A percentile compares a stretch with the other conserved stretches of the same genome.
phyloP scores from a whole-genome alignment of 352 stramenopile species.

The Phytophthora sp. region DNA sequence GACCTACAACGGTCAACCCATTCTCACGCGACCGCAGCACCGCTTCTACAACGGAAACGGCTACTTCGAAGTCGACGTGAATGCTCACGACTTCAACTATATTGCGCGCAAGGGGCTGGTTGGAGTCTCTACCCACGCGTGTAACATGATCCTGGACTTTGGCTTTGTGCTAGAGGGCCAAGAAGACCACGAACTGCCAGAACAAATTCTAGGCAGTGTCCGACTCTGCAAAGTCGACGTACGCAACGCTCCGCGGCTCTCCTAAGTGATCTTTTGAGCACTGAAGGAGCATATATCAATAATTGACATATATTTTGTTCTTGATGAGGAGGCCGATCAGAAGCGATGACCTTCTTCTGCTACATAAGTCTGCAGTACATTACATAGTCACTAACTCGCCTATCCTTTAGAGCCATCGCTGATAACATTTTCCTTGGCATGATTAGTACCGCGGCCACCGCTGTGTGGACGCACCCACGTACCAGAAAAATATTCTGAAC shows the following conservation, averaged over 20 bases:
- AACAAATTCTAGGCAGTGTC: constrained; percentile 80
- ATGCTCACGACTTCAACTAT: constrained; percentile 87
- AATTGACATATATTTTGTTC: background rate
- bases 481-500: too few relatives aligned
- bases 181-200: constrained; percentile 75
- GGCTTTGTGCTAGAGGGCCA: constrained; percentile 83
- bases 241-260: constrained; percentile 46
- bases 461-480: too few relatives aligned
- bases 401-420: too few relatives aligned
- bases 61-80: constrained; percentile 87
- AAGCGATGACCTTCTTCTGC: too few relatives aligned
- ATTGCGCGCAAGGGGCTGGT: constrained; percentile 78
- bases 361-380: too few relatives aligned
- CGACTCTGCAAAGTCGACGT: constrained; percentile 83
- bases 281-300: background rate
- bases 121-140: constrained; percentile 74
- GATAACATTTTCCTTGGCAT: too few relatives aligned
- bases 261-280: constrained; percentile 25
- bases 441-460: too few relatives aligned
- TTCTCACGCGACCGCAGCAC: constrained; percentile 82
- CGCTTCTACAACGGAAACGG: constrained; percentile 70
- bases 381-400: too few relatives aligned
- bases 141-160: constrained; percentile 87
- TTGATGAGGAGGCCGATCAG: too few relatives aligned
- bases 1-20: constrained; percentile 85